phyloP scores from a whole-genome alignment of 2,329 filamentous ascomycete species.

The Bipolaris victoriae region DNA sequence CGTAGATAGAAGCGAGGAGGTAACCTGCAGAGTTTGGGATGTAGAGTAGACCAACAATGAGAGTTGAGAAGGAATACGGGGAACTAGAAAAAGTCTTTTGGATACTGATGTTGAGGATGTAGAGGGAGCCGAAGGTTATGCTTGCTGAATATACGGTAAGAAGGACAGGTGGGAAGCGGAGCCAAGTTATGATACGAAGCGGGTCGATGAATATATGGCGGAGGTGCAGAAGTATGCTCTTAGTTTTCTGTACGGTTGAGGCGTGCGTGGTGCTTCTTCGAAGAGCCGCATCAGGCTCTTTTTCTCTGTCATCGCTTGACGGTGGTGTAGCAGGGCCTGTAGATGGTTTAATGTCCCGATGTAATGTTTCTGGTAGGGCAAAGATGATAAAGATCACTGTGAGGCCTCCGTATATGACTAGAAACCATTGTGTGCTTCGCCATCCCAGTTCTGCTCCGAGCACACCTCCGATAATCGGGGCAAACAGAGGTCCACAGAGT shows the following conservation, averaged over 20 bases:
- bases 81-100: constrained; percentile 42
- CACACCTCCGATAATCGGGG: constrained; percentile 49
- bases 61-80: constrained; percentile 46
- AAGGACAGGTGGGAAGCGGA: constrained; percentile 48
- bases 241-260: constrained; percentile 43
- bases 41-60: constrained; percentile 49
- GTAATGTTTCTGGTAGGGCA: constrained; percentile 45
- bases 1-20: constrained; percentile 43
- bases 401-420: constrained; percentile 46
- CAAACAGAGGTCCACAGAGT: constrained; percentile 47
- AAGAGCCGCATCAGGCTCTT: constrained; percentile 25
- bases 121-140: constrained; percentile 49
- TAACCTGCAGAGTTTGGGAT: constrained; percentile 49
- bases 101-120: constrained; percentile 51
- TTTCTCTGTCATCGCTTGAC: constrained; percentile 9
- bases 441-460: constrained; percentile 43
- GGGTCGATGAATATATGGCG: constrained; percentile 50
- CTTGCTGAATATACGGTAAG: constrained; percentile 50
- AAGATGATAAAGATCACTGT: constrained; percentile 44
- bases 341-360: constrained; percentile 15
- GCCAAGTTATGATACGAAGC: constrained; percentile 46
- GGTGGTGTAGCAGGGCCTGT: constrained; percentile 1
- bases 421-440: constrained; percentile 50
- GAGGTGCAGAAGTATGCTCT: constrained; percentile 32
- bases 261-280: constrained; percentile 41